Percentiles rank a stretch among this genome's conserved stretches.
Evolutionary conservation across 129 eudicot genomes (phyloP).

Genomic region (Lonicera japonica): DNA sequence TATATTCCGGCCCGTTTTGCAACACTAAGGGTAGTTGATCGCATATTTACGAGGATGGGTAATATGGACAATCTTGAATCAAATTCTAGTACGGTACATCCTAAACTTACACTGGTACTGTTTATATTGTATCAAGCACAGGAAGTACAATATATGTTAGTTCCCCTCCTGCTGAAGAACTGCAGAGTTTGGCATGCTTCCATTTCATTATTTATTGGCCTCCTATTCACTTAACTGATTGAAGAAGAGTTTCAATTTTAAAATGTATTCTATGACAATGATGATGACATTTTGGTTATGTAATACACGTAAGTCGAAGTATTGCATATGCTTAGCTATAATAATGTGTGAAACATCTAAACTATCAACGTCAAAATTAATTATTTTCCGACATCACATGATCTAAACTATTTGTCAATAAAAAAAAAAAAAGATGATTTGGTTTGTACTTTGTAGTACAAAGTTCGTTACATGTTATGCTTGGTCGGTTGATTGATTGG

Average conservation of each 20-base stretch:
- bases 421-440: background rate
- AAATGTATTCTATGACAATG: background rate
- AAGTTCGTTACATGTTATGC: background rate
- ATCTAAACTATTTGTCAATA: background rate
- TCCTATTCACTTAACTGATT: background rate
- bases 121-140: background rate
- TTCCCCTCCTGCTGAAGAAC: background rate
- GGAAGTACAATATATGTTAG: background rate
- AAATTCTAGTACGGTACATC: conserved; percentile 90
- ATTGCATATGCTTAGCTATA: background rate
- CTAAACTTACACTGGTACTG: conserved; percentile 3
- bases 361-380: too few relatives aligned
- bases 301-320: background rate
- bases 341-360: too few relatives aligned
- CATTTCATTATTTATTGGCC: background rate
- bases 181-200: background rate
- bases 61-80: conserved; percentile 90
- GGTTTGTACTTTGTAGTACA: background rate
- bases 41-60: conserved; percentile 97
- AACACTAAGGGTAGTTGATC: conserved; percentile 84
- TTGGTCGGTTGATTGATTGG: background rate
- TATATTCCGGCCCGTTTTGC: conserved; percentile 96
- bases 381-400: too few relatives aligned
- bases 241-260: background rate
- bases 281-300: background rate